These are phyloP conservation scores for Linum tenue DNA, from an alignment of 345 rosid species.

Conservation along the genomic window DNA sequence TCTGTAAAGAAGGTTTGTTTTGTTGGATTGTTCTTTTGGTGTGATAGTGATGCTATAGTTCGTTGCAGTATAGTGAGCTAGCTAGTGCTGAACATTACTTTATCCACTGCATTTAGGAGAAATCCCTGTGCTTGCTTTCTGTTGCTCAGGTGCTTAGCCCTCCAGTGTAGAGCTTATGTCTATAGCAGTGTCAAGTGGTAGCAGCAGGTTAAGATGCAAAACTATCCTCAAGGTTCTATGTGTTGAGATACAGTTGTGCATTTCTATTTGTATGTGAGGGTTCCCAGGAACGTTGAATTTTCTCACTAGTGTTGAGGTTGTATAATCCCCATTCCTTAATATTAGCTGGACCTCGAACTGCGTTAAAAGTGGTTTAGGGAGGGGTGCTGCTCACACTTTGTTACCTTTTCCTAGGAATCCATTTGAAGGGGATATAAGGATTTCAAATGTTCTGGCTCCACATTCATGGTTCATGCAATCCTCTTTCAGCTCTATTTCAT, in stretches of 20 bases:
- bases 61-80: not conserved
- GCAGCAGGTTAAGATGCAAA: not conserved
- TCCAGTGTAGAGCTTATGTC: not conserved
- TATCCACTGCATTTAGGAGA: not conserved
- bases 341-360: not conserved
- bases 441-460: not conserved
- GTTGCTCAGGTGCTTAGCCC: not conserved
- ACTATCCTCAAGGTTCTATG: not conserved
- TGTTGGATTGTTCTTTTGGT: not conserved
- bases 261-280: not conserved
- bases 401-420: not conserved
- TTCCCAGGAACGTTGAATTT: not conserved
- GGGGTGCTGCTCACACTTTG: not conserved
- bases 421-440: not conserved
- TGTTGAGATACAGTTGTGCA: not conserved
- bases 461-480: not conserved
- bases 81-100: not conserved
- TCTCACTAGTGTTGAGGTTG: not conserved
- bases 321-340: not conserved
- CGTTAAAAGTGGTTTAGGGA: not conserved
- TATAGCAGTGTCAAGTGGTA: not conserved
- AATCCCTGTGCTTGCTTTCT: not conserved
- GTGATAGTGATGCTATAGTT: constrained; percentile 3
- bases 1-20: constrained; percentile 63
- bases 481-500: not conserved